Base-by-base conservation (phyloP, 2,329 filamentous ascomycete species). In the Sporothrix curviconia region DNA sequence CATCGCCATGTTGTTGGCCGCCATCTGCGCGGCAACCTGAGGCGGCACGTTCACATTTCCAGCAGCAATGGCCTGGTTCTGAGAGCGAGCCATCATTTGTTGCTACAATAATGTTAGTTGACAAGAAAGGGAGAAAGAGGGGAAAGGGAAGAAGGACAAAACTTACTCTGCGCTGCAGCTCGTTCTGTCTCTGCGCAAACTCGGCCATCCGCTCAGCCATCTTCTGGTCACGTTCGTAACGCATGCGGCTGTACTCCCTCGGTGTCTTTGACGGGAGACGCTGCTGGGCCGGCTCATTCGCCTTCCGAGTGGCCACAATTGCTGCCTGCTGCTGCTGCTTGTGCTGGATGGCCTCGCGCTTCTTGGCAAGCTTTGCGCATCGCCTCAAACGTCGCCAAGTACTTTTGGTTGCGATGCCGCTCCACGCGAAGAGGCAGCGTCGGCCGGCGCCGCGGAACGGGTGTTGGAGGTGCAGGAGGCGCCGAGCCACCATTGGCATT, bases 291-390 rank as follows among this genome's bases (percentile, higher is more conserved):
- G 72, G 68, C 66, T 95, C 90, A 59, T 88, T 88, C 14, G 84
- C 80, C 71, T 96, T 96, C 56, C 94, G 85, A 70, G 90, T 84
- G 32, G 88, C 87, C 50, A 90, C 89, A 57, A 90, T 82, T 61
- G 83, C 82, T 11, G 86, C 82, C 59, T 84, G 81, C 68, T 96
- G 90, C 67, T 92, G 88, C 68, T 94, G 89, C 75, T 97, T 97
- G 68, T 94, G 90, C 28, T 84, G 76, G 25, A 83, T 80, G 11
- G 88, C 87, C 72, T 99, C 94, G 25, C 92, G 84, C 73, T 96
- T 97, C 77, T 96, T 95, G 1, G 92, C 92, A 49, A 96, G 72
- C 70, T 97, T n/a, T 99, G 42, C 92, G 84, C 90, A 97, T 96
- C 3, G 89, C 89, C 71, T 97, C 92, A 64, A 99, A 86, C 66